Percentiles rank a stretch among this genome's conserved stretches.
These are phyloP conservation scores for Wickerhamomyces pijperi DNA, from an alignment of 805 yeast species.

Conservation along the genomic window DNA sequence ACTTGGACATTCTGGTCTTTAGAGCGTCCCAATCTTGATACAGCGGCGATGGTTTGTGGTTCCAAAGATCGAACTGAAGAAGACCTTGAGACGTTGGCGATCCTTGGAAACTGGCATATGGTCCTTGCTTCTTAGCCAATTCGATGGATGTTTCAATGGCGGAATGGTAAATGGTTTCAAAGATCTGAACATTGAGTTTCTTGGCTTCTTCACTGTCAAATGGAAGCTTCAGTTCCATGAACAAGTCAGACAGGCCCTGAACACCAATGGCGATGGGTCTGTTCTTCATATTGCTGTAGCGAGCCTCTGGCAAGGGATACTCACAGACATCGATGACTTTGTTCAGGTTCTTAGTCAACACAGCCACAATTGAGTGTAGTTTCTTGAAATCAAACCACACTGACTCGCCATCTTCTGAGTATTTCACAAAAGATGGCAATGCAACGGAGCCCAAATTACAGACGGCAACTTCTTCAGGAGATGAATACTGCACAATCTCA, in stretches of 20 bases:
- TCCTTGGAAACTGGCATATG: constrained; percentile 62
- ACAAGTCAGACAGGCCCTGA: constrained; percentile 88
- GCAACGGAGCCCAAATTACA: constrained; percentile 87
- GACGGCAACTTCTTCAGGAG: constrained; percentile 89
- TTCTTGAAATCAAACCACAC: constrained; percentile 58
- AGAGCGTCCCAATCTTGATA: constrained; percentile 74
- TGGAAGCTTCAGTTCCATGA: constrained; percentile 66
- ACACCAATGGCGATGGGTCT: constrained; percentile 94
- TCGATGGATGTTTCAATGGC: constrained; percentile 82
- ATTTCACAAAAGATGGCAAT: constrained; percentile 63
- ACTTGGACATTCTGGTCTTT: constrained; percentile 42
- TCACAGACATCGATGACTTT: constrained; percentile 69
- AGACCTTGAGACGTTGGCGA: constrained; percentile 87
- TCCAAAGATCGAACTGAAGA: constrained; percentile 85
- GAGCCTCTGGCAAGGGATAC: constrained; percentile 75
- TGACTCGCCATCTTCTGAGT: constrained; percentile 26
- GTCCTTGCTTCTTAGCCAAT: constrained; percentile 58
- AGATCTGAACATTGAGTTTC: constrained; percentile 64
- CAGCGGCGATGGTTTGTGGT: constrained; percentile 56
- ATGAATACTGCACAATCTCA: constrained; percentile 86
- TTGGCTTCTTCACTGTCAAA: constrained; percentile 75
- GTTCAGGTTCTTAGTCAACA: constrained; percentile 67
- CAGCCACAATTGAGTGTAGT: constrained; percentile 68
- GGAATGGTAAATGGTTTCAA: constrained; percentile 92
- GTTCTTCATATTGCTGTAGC: constrained; percentile 61